These are phyloP conservation scores for Solanum pinnatisectum DNA, from an alignment of 257 asterid genomes.

Conservation along the genomic window DNA sequence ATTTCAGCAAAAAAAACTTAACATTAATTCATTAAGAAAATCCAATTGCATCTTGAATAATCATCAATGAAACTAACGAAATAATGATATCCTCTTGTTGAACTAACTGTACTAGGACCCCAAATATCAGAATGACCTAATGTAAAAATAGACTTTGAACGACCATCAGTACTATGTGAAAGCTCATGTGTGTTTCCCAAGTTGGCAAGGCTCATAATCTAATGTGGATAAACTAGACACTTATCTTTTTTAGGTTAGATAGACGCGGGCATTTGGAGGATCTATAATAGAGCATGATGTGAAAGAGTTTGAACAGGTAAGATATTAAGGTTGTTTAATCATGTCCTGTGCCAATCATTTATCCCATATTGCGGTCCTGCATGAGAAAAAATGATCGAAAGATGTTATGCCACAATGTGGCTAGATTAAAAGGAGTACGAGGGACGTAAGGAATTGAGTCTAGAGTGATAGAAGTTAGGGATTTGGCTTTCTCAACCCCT, in stretches of 20 bases:
- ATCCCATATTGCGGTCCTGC: neutral
- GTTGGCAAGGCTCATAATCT: neutral
- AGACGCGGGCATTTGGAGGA: neutral
- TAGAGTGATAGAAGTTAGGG: neutral
- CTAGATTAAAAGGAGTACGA: neutral
- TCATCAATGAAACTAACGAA: neutral
- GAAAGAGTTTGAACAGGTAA: neutral
- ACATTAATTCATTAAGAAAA: neutral
- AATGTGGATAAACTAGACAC: neutral
- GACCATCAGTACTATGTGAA: too few species aligned
- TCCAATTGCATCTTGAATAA: neutral
- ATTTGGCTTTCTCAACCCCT: too few species aligned
- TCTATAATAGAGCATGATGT: neutral
- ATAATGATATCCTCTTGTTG: neutral
- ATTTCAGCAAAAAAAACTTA: neutral
- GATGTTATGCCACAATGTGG: neutral
- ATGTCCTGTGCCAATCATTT: neutral
- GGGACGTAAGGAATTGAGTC: neutral
- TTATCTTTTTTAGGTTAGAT: too few species aligned
- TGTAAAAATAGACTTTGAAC: neutral
- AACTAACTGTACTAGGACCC: neutral
- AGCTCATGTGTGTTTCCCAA: neutral
- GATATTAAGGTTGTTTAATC: neutral
- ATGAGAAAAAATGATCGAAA: neutral
- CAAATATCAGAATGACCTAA: neutral